Percentiles rank a stretch among this genome's conserved stretches.
Evolutionary conservation across 1,139 yeast species (phyloP).

Genomic region (Yamadazyma kanchanaburiensis): DNA sequence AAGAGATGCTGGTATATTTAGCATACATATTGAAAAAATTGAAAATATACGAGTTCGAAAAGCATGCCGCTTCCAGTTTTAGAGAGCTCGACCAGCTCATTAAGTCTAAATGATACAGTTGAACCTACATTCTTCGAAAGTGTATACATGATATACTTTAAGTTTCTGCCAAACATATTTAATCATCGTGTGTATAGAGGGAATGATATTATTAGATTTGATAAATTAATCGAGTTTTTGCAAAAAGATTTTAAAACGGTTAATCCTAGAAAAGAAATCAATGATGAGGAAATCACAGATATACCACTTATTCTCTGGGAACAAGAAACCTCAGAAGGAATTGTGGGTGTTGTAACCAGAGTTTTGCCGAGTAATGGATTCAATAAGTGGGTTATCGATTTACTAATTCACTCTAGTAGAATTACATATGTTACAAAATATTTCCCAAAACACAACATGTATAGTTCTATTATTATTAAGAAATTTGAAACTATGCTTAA

Average conservation of each 20-base stretch:
- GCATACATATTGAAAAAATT: too few relatives aligned
- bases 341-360: slow-evolving; percentile 28
- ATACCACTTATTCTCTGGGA: slow-evolving; percentile 19
- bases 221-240: slow-evolving; percentile 1
- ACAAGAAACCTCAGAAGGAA: slow-evolving; percentile 10
- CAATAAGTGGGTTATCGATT: slow-evolving; percentile 33
- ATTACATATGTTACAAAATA: slow-evolving; percentile 4
- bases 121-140: slow-evolving; percentile 29
- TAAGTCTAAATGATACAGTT: slow-evolving; percentile 4
- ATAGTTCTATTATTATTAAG: slow-evolving; percentile 16
- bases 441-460: neutral
- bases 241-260: neutral
- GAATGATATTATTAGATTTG: slow-evolving; percentile 2
- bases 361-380: slow-evolving; percentile 19
- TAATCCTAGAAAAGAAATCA: slow-evolving; percentile 5
- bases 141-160: slow-evolving; percentile 28
- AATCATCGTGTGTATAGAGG: slow-evolving; percentile 7
- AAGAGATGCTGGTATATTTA: too few relatives aligned
- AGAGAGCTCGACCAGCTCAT: slow-evolving; percentile 9
- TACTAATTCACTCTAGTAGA: slow-evolving; percentile 18
- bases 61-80: slow-evolving; percentile 8
- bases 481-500: slow-evolving; percentile 43
- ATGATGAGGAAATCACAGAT: slow-evolving; percentile 7
- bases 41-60: too few relatives aligned
- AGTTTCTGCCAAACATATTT: slow-evolving; percentile 10